These are phyloP conservation scores for Pleurotus citrinopileatus DNA, from an alignment of 768 basidiomycete genomes.

Conservation along the genomic window DNA sequence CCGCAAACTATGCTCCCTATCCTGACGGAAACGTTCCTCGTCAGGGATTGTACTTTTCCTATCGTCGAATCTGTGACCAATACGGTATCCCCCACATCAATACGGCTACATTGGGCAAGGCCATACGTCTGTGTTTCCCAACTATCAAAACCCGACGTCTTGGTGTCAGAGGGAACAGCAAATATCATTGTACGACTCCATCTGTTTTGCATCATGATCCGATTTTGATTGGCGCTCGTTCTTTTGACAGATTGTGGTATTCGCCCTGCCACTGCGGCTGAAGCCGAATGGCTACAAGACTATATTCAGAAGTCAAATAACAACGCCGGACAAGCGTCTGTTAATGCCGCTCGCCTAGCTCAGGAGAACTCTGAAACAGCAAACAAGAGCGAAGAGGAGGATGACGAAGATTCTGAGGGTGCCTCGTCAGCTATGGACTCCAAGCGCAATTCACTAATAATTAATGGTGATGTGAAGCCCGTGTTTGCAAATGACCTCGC, in stretches of 20 bases:
- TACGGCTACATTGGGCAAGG: conserved; percentile 93
- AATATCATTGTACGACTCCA: conserved; percentile 82
- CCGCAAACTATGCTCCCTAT: conserved; percentile 87
- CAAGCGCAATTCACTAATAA: conserved; percentile 71
- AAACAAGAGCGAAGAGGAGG: conserved; percentile 64
- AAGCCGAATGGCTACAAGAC: conserved; percentile 90
- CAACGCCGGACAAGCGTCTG: conserved; percentile 70
- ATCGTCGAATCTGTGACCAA: conserved; percentile 86
- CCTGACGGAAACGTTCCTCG: conserved; percentile 92
- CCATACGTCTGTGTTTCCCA: conserved; percentile 89
- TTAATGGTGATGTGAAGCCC: conserved; percentile 61
- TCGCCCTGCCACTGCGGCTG: conserved; percentile 84
- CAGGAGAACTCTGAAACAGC: conserved; percentile 65
- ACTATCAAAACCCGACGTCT: conserved; percentile 93
- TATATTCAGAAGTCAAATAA: conserved; percentile 92
- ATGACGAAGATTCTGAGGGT: conserved; percentile 84
- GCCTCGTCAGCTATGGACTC: conserved; percentile 57
- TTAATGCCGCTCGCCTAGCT: conserved; percentile 70
- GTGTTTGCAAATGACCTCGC: conserved; percentile 63
- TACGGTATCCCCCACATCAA: conserved; percentile 94
- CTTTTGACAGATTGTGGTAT: conserved; percentile 79
- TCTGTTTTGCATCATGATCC: conserved; percentile 28
- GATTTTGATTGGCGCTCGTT: conserved; percentile 27
- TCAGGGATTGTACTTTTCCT: conserved; percentile 92
- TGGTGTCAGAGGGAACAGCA: conserved; percentile 92